Conservation (phyloP, 352 stramenopile species). For the Phytophthora pinifolia region DNA sequence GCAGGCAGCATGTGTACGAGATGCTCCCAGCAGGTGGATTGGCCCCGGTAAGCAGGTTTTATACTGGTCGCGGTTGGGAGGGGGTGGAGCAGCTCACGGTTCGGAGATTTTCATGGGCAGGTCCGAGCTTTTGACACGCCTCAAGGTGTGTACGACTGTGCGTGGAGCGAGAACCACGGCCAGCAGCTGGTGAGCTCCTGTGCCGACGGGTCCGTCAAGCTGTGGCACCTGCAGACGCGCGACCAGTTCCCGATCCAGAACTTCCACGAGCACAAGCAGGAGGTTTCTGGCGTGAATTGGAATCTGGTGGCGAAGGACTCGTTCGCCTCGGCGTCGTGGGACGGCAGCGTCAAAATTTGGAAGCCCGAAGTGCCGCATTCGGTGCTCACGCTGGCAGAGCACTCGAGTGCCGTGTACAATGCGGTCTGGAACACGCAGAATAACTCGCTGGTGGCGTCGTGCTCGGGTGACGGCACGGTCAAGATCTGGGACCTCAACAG, state of each 20-base stretch:
- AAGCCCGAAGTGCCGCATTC: constrained; percentile 69
- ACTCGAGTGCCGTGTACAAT: constrained; percentile 82
- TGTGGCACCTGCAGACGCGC: constrained; percentile 88
- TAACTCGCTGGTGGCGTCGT: constrained; percentile 65
- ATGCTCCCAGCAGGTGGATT: constrained; percentile 66
- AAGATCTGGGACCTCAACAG: constrained; percentile 84
- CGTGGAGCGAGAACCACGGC: constrained; percentile 87
- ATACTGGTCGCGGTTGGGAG: background rate
- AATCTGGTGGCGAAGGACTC: constrained; percentile 87
- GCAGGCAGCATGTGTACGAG: constrained; percentile 82
- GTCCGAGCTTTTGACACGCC: constrained; percentile 88
- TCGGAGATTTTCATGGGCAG: constrained; percentile 25
- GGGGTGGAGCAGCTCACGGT: background rate
- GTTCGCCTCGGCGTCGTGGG: constrained; percentile 89
- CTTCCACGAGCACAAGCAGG: constrained; percentile 86
- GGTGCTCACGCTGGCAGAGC: constrained; percentile 73
- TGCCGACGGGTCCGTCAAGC: constrained; percentile 86
- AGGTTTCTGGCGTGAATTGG: constrained; percentile 90
- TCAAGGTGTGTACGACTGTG: constrained; percentile 89
- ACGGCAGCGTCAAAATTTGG: constrained; percentile 89
- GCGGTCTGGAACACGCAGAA: constrained; percentile 86
- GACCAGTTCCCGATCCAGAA: constrained; percentile 89
- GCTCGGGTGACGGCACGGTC: constrained; percentile 70
- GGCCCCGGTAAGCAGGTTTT: constrained; percentile 38
- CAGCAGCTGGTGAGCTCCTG: constrained; percentile 88